Base-by-base conservation (phyloP, 257 asterid species). In the Coffea eugenioides region DNA sequence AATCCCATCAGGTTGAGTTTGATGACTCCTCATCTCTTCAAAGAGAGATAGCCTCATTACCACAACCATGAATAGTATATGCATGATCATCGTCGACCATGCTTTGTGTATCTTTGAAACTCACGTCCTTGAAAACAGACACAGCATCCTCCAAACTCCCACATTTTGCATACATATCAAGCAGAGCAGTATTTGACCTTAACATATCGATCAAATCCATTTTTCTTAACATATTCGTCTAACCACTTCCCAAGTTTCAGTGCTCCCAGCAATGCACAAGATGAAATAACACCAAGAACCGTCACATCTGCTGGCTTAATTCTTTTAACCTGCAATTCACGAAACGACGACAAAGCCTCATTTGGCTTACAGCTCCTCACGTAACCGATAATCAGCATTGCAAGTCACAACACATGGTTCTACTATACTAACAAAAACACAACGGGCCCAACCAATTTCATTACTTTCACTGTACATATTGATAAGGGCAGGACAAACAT, bases 91-190 rank as follows among this genome's bases (percentile, higher is more conserved):
- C 13, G 86, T 54, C 54, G 88, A 82, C 86, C 88, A 86, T 69
- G 86, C 86, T 66, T 66, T 77, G 81, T 73, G 84, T 77, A 78
- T 86, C 90, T 71, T 51, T 86, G 34, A 51, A 64, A 78, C 10
- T 66, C 90, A 84, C 80, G 64, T 80, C 64, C 39, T 71, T 65
- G 5, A 82, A 86, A 67, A 82, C 86, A 69, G 77, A 80, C 52
- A 86, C 74, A 7, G 88, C 86, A 80, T 82, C 80, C 43, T 75
- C 64, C 80, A 84, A 82, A 82, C 90, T 86, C 80, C 88, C 90
- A 74, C 88, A 84, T 73, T 86, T 86, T 27, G 90, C 88, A 77
- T 84, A 86, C 90, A 86, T 86, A 74, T 86, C 90, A 59, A 86
- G 74, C 18, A 86, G 86, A 18, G 86, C 79, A 21, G 90, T 86